Evolutionary conservation across 352 stramenopile species (phyloP).

Genomic region (Albugo candida): DNA sequence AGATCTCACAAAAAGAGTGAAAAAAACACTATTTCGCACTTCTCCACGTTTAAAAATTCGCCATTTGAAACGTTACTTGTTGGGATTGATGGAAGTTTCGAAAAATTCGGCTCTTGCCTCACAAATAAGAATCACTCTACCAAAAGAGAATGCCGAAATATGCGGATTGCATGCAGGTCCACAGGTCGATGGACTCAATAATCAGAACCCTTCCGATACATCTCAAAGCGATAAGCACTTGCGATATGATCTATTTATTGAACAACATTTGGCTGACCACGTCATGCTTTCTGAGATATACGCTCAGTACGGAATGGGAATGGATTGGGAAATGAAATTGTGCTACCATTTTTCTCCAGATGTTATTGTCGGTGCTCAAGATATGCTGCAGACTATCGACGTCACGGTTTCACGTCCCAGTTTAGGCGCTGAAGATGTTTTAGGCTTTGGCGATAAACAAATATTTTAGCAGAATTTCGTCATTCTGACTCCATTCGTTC

Average conservation of each 20-base stretch:
- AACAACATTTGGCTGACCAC: conserved; percentile 56
- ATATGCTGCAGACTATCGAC: no score
- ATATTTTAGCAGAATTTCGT: no score
- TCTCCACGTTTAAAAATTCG: conserved; percentile 42
- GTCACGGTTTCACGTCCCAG: no score
- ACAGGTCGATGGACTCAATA: conserved; percentile 4
- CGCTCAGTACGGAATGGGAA: conserved; percentile 55
- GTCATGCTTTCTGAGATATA: conserved; percentile 64
- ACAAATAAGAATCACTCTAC: conserved; percentile 38
- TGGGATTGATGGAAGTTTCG: conserved; percentile 5
- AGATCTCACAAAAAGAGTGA: conserved; percentile 14
- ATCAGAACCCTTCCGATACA: not conserved
- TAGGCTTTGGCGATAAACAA: no score
- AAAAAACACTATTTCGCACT: conserved; percentile 36
- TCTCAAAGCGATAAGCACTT: conserved; percentile 5
- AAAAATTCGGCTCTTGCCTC: conserved; percentile 17
- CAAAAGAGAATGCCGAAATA: conserved; percentile 23
- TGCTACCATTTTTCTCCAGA: conserved; percentile 53
- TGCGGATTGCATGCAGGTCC: conserved; percentile 19
- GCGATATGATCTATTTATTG: conserved; percentile 43
- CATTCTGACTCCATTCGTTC: no score
- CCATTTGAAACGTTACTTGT: conserved; percentile 53
- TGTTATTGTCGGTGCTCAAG: no score
- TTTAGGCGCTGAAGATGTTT: no score
- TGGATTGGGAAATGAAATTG: conserved; percentile 42